A percentile compares a stretch with the other conserved stretches of the same genome.
Evolutionary conservation across 2,329 filamentous ascomycete species (phyloP).

Genomic region (Xylariales sp.): DNA sequence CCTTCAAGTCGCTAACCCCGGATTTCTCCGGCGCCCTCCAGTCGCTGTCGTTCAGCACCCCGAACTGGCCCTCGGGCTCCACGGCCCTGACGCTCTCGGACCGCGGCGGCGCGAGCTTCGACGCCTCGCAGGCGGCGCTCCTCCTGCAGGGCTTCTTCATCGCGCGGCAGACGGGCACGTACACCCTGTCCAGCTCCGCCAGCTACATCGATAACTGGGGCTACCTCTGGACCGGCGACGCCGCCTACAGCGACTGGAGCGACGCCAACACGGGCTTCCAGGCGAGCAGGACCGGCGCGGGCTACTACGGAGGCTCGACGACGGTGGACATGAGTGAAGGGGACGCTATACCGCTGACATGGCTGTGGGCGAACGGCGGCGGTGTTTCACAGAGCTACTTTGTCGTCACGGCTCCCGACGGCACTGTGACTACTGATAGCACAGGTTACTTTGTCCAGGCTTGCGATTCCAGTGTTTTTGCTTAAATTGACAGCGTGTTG

Average conservation of each 20-base stretch:
- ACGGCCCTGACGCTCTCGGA: conserved; percentile 5
- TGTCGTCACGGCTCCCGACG: too few species aligned
- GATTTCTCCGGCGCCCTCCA: conserved; percentile 5
- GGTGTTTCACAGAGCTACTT: conserved; percentile 8
- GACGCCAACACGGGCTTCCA: conserved; percentile 13
- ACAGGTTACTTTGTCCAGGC: too few species aligned
- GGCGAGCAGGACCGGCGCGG: conserved; percentile 6
- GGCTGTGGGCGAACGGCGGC: conserved; percentile 13
- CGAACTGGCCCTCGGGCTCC: background rate
- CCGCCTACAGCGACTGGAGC: conserved; percentile 9
- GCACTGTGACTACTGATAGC: too few species aligned
- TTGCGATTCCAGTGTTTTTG: too few species aligned
- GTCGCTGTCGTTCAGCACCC: conserved; percentile 5
- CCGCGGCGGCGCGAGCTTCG: background rate
- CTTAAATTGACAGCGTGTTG: too few species aligned
- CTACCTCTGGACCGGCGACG: conserved; percentile 12
- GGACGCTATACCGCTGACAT: conserved; percentile 12
- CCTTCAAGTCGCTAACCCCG: conserved; percentile 8
- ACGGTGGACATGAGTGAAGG: conserved; percentile 8
- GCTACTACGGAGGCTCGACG: conserved; percentile 1
- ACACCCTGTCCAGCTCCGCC: conserved; percentile 5
- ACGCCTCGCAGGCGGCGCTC: conserved; percentile 4
- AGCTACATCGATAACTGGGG: conserved; percentile 12
- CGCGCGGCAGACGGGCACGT: conserved; percentile 7
- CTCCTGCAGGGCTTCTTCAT: conserved; percentile 13